A percentile compares a stretch with the other conserved stretches of the same genome.
Evolutionary conservation across 768 basidiomycete species (phyloP).

Genomic region (Rhodotorula toruloides): DNA sequence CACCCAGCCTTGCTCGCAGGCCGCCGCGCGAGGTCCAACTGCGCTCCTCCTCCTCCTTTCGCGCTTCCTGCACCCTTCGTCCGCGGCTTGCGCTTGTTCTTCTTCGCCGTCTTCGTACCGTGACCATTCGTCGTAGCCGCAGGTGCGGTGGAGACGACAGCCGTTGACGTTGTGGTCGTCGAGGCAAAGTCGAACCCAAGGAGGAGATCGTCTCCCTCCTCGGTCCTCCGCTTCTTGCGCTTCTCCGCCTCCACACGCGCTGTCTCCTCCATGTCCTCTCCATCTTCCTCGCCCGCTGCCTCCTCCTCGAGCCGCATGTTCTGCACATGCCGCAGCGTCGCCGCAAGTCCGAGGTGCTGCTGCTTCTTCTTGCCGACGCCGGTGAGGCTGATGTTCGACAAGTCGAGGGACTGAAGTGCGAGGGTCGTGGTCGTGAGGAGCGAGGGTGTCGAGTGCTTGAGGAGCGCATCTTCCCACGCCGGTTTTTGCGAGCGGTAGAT

Average conservation of each 20-base stretch:
- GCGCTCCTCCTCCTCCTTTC: conserved; percentile 4
- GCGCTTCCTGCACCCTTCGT: background rate
- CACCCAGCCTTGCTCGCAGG: conserved; percentile 19
- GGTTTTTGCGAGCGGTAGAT: conserved; percentile 75
- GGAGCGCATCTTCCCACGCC: conserved; percentile 66
- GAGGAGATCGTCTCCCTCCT: conserved; percentile 34
- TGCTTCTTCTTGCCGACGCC: conserved; percentile 33
- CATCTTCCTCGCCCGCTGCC: conserved; percentile 14
- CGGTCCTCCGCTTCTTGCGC: conserved; percentile 27
- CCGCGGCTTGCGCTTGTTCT: conserved; percentile 14
- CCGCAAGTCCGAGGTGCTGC: conserved; percentile 20
- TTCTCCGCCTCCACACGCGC: conserved; percentile 23
- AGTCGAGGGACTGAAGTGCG: conserved; percentile 19
- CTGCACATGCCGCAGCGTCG: conserved; percentile 19
- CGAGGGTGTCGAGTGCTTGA: conserved; percentile 43
- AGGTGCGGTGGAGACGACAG: background rate
- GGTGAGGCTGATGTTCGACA: conserved; percentile 13
- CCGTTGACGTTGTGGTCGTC: background rate
- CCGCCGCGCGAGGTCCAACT: conserved; percentile 19
- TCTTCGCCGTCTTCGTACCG: background rate
- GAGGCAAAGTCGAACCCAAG: conserved; percentile 33
- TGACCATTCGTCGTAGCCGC: background rate
- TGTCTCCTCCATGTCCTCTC: conserved; percentile 14
- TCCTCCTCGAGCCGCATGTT: background rate
- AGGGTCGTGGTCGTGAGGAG: conserved; percentile 36